Percentiles rank a stretch among this genome's conserved stretches.
Evolutionary conservation across 2,329 filamentous ascomycete genomes (phyloP).

Genomic region (Didymosphaeria variabile): DNA sequence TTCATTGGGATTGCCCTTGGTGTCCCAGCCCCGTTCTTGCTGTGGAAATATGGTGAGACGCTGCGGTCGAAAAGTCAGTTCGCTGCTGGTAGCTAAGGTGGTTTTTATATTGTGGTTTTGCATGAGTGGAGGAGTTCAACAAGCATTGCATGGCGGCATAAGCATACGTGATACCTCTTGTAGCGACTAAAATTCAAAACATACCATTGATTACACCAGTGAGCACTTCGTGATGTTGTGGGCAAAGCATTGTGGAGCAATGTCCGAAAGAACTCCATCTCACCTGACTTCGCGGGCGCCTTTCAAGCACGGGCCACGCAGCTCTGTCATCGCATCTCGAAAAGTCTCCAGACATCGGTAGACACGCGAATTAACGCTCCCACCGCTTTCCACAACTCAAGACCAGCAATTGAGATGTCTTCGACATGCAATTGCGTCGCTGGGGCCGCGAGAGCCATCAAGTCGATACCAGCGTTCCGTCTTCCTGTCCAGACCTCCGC

Average conservation of each 20-base stretch:
- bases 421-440: conserved; percentile 35
- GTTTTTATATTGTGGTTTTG: not conserved
- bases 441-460: conserved; percentile 29
- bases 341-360: conserved; percentile 17
- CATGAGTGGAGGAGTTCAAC: not conserved
- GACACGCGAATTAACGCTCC: conserved; percentile 16
- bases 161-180: not conserved
- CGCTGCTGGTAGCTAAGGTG: conserved; percentile 51
- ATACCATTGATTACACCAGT: too few species aligned
- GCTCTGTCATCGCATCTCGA: conserved; percentile 16
- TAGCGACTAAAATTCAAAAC: not conserved
- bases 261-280: not conserved
- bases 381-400: not conserved
- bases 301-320: not conserved
- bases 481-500: conserved; percentile 24
- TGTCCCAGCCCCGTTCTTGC: conserved; percentile 59
- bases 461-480: conserved; percentile 22
- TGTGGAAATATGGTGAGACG: conserved; percentile 61
- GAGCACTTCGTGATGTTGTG: not conserved
- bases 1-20: conserved; percentile 49
- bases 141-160: conserved; percentile 4
- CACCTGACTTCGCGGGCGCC: conserved; percentile 14
- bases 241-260: not conserved
- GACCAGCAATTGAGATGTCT: conserved; percentile 36
- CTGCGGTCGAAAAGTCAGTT: conserved; percentile 59